Percentiles rank a stretch among this genome's conserved stretches.
phyloP scores from a whole-genome alignment of 176 grass and related monocot genomes.

The Hordeum vulgare region DNA sequence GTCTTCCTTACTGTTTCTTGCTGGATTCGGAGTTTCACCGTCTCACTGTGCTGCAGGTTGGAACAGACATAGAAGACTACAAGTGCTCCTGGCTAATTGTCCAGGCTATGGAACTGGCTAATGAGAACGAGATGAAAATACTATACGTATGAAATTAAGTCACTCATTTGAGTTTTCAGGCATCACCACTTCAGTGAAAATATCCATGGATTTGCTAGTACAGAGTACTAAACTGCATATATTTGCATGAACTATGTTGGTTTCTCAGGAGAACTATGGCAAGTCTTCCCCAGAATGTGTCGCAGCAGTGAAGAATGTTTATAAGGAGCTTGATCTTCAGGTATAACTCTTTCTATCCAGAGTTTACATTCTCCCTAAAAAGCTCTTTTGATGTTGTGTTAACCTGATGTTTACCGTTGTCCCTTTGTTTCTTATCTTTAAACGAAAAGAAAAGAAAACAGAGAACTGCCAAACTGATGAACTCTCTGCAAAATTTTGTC shows the following conservation, averaged over 20 bases:
- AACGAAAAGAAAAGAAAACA: background rate
- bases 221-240: background rate
- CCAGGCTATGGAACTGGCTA: conserved; percentile 58
- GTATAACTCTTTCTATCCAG: conserved; percentile 1
- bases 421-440: background rate
- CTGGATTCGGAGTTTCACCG: background rate
- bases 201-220: background rate
- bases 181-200: background rate
- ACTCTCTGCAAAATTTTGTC: background rate
- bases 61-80: conserved; percentile 81
- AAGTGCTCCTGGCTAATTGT: conserved; percentile 77
- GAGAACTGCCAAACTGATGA: background rate
- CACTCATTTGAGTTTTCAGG: background rate
- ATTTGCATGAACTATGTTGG: background rate
- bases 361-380: background rate
- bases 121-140: conserved; percentile 62
- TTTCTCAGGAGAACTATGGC: conserved; percentile 58
- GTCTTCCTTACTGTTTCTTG: background rate
- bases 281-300: conserved; percentile 45
- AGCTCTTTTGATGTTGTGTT: background rate
- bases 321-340: conserved; percentile 62
- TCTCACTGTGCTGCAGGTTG: conserved; percentile 34
- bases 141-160: conserved; percentile 29
- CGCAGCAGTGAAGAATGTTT: conserved; percentile 47
- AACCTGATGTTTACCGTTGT: background rate